Evolutionary conservation across 2,329 filamentous ascomycete species (phyloP).

Genomic region (Didymella arachidicola): DNA sequence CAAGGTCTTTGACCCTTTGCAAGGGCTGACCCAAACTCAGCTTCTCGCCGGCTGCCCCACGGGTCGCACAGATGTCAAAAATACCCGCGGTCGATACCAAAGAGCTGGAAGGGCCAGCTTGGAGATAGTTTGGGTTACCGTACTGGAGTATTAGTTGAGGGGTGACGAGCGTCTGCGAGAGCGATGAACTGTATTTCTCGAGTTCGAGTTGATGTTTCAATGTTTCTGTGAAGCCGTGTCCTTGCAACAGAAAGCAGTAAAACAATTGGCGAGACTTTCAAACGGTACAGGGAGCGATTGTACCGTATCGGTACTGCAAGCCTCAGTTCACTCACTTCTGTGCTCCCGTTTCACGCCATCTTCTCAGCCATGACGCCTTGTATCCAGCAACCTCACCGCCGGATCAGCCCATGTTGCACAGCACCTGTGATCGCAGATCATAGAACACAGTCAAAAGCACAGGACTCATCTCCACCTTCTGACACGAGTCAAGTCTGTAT

Average conservation of each 20-base stretch:
- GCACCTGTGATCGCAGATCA: not conserved
- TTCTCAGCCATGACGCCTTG: slow-evolving; percentile 10
- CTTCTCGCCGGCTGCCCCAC: not conserved
- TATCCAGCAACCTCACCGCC: slow-evolving; percentile 17
- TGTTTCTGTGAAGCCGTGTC: not conserved
- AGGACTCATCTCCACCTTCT: slow-evolving; percentile 22
- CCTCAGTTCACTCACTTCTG: slow-evolving; percentile 3
- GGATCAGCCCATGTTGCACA: slow-evolving; percentile 18
- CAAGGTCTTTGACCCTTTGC: slow-evolving; percentile 2
- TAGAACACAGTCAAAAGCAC: slow-evolving; percentile 4
- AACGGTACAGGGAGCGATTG: not conserved
- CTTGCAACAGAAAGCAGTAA: not conserved
- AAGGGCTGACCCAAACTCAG: not conserved
- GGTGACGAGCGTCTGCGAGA: not conserved
- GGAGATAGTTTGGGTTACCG: not conserved
- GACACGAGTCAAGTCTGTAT: slow-evolving; percentile 16
- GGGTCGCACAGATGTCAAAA: slow-evolving; percentile 5
- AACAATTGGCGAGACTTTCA: not conserved
- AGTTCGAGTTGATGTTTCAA: not conserved
- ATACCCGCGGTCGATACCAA: not conserved
- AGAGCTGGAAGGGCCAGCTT: not conserved
- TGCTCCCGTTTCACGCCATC: slow-evolving; percentile 14
- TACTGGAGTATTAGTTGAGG: not conserved
- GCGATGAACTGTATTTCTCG: too few species aligned
- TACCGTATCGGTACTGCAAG: not conserved